These are phyloP conservation scores for Claviceps sp. DNA, from an alignment of 2,329 filamentous ascomycete genomes.

Conservation along the genomic window DNA sequence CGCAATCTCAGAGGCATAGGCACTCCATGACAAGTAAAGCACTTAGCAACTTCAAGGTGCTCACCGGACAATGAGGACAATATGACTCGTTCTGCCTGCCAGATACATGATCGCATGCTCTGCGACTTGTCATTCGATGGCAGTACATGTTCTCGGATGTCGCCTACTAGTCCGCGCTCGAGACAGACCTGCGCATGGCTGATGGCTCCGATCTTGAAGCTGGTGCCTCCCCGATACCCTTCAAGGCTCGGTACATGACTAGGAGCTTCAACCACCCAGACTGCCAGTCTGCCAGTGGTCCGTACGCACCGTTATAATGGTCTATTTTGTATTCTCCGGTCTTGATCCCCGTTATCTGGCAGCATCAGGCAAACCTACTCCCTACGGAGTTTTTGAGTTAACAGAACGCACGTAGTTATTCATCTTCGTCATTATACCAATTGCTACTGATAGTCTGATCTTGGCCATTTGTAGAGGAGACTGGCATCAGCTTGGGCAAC, in stretches of 20 bases:
- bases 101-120: not conserved
- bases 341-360: not conserved
- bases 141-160: slow-evolving; percentile 2
- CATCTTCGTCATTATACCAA: not conserved
- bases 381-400: not conserved
- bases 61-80: not conserved
- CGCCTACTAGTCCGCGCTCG: not conserved
- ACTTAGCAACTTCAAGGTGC: not conserved
- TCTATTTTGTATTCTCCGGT: not conserved
- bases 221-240: not conserved
- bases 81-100: not conserved
- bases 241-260: not conserved
- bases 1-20: slow-evolving; percentile 1
- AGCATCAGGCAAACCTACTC: not conserved
- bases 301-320: not conserved
- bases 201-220: not conserved
- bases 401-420: not conserved
- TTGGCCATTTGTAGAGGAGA: not conserved
- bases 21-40: not conserved
- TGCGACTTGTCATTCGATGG: not conserved
- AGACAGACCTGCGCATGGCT: not conserved
- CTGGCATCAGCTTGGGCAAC: not conserved
- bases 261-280: not conserved
- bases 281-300: too few relatives aligned
- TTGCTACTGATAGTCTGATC: too few relatives aligned